Conservation (phyloP, 768 basidiomycete species). For the Suillus placidus region DNA sequence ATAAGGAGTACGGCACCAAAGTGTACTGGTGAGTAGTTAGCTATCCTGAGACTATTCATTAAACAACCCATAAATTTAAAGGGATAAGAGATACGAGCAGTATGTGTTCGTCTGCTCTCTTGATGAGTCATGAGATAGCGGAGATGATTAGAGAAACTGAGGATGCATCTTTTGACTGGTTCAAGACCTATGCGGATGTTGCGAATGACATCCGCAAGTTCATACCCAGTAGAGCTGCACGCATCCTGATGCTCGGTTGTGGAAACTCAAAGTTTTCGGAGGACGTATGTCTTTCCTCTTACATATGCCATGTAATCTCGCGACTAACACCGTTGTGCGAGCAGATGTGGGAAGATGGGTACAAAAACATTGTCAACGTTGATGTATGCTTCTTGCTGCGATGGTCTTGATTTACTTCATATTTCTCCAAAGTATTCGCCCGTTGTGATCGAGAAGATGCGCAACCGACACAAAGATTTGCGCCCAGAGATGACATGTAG, state of each 20-base stretch:
- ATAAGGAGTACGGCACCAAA: constrained; percentile 68
- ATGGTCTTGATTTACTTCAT: background rate
- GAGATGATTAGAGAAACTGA: constrained; percentile 51
- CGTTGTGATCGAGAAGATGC: constrained; percentile 77
- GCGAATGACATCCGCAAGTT: constrained; percentile 58
- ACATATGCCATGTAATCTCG: background rate
- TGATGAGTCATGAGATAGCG: constrained; percentile 9
- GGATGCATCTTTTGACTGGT: constrained; percentile 80
- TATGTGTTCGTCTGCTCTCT: constrained; percentile 35
- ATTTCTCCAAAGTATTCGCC: constrained; percentile 61
- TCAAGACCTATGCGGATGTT: constrained; percentile 80
- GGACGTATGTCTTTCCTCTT: constrained; percentile 49
- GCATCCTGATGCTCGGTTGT: constrained; percentile 81
- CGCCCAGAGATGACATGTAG: constrained; percentile 76
- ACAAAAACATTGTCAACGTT: constrained; percentile 75
- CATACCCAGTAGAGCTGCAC: constrained; percentile 60
- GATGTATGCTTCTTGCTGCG: constrained; percentile 52
- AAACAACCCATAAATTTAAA: constrained; percentile 25
- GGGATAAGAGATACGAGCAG: constrained; percentile 74
- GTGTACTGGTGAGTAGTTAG: constrained; percentile 62
- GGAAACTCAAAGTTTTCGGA: constrained; percentile 83
- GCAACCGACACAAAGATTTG: constrained; percentile 44
- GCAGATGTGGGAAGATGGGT: constrained; percentile 89
- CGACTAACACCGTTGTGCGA: constrained; percentile 11
- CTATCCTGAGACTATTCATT: background rate